These are phyloP conservation scores for Neurospora hispaniola DNA, from an alignment of 495 filamentous ascomycete genomes.

Conservation along the genomic window DNA sequence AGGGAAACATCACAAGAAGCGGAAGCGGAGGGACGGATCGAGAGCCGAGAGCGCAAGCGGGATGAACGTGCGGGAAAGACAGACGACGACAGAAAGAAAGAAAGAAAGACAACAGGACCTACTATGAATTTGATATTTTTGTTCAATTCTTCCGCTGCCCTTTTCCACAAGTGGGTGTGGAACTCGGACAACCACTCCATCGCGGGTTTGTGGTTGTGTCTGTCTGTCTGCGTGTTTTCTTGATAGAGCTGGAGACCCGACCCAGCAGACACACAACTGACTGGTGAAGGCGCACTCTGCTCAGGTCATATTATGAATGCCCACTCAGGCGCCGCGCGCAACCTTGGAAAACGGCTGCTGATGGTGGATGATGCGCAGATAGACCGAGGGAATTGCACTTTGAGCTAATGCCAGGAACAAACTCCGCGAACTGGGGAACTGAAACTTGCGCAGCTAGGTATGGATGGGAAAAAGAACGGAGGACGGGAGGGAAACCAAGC, in stretches of 20 bases:
- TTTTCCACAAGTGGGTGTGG: not conserved
- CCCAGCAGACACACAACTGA: not conserved
- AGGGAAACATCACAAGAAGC: not conserved
- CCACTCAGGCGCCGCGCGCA: not conserved
- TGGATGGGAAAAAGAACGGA: not conserved
- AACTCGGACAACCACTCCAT: not conserved
- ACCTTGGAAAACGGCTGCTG: not conserved
- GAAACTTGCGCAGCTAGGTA: too few relatives aligned
- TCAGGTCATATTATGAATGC: not conserved
- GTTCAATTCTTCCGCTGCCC: not conserved
- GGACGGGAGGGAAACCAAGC: not conserved
- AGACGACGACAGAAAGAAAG: not conserved
- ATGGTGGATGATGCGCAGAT: not conserved
- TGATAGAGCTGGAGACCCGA: not conserved
- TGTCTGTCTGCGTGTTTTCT: not conserved
- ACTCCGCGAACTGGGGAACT: not conserved
- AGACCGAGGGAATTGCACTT: not conserved
- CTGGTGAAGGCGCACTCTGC: not conserved
- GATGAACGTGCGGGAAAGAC: not conserved
- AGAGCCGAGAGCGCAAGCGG: not conserved
- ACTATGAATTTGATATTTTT: not conserved
- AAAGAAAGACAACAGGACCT: not conserved
- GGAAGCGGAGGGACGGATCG: not conserved
- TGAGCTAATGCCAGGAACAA: not conserved
- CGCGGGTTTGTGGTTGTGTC: not conserved